Base-by-base conservation (phyloP, 1,284 basidiomycete genomes). In the Thecaphora thlaspeos region DNA sequence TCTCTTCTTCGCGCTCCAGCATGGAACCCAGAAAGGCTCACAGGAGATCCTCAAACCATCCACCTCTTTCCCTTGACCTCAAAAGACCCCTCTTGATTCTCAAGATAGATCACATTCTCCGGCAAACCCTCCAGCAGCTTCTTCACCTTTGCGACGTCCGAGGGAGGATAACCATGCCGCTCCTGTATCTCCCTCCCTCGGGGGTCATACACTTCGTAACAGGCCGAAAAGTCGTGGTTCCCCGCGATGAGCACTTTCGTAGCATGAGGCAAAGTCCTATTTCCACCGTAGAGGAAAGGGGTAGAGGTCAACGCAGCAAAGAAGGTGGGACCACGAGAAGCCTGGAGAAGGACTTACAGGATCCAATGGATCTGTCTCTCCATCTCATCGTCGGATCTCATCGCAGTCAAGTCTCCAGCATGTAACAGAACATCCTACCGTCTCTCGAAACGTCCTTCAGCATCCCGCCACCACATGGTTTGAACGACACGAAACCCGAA, bases 151-250 rank as follows among this genome's bases (percentile, higher is more conserved):
- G 48, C 41, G 2, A 51, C 32, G 23, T 60, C 55, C 11, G 59
- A 48, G 18, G 41, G 28, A 1, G 48, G 18, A 17, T 55, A 43
- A 2, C 39, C 24, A 36, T 42, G 67, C 34, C 38, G 23, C 9
- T 26, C 36, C 48, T 70, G 58, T 19, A 69, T 44, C 28, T 60
- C 18, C 9, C 50, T 38, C 7, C 63, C 67, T 3, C 46, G 38
- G 1, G 28, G 42, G 21, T 49, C 52, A 43, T 61, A 61, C 14
- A 37, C 37, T 7, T 45, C 32, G 1, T 15, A 46, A 37, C 51
- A 55, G 2, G 61, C 51, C 9, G 51, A 26, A 28, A 61, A 67
- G 34, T 67, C 67, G 51, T 70, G 67, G 32, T 70, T 70, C 21
- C 67, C 67, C 1, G 53, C 58, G 7, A 49, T 50, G 40, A 67